phyloP scores from a whole-genome alignment of 2,329 filamentous ascomycete species.

The Aureobasidium sp. region DNA sequence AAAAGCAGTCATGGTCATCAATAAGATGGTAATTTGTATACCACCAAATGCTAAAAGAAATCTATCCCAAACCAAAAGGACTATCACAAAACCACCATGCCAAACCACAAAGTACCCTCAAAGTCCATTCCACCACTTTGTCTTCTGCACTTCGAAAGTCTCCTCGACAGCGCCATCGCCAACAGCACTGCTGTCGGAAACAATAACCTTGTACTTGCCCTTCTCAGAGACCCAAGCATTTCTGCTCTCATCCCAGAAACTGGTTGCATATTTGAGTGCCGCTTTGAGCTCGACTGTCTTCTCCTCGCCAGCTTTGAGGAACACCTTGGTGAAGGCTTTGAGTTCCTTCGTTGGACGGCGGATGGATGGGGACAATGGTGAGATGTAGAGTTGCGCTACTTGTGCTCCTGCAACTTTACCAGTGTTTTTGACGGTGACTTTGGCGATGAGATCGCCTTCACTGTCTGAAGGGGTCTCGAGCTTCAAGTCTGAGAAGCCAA shows the following conservation, averaged over 20 bases:
- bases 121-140: constrained; percentile 60
- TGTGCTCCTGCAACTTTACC: constrained; percentile 52
- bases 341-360: constrained; percentile 62
- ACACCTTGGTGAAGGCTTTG: constrained; percentile 59
- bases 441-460: constrained; percentile 43
- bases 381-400: constrained; percentile 60
- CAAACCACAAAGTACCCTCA: constrained; percentile 23
- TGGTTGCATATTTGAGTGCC: constrained; percentile 55
- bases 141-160: constrained; percentile 51
- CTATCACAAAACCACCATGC: not conserved
- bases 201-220: constrained; percentile 56
- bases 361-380: constrained; percentile 55
- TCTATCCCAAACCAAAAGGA: not conserved
- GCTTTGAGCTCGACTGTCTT: constrained; percentile 50
- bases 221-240: constrained; percentile 58
- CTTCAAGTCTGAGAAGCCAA: constrained; percentile 53
- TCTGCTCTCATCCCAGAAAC: constrained; percentile 63
- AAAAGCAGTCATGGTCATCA: not conserved
- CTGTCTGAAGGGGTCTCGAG: constrained; percentile 36
- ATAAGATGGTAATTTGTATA: not conserved
- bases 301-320: constrained; percentile 49
- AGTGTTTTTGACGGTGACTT: constrained; percentile 47
- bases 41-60: not conserved
- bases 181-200: constrained; percentile 42
- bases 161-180: constrained; percentile 36